These are phyloP conservation scores for Telopea speciosissima DNA, from an alignment of 177 flowering plant species.

Conservation along the genomic window DNA sequence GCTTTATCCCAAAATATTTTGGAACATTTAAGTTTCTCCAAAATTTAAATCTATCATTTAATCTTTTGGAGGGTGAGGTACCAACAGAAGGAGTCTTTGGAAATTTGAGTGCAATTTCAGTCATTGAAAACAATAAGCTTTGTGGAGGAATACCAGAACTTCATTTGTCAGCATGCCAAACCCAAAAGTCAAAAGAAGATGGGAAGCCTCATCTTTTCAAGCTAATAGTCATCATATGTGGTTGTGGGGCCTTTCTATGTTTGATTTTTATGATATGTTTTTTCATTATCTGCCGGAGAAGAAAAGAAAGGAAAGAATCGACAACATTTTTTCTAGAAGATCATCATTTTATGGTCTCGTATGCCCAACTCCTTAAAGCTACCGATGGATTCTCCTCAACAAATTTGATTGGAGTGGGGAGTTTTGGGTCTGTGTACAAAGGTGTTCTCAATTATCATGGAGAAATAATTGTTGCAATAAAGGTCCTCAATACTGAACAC, in stretches of 20 bases:
- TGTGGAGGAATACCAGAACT: neutral
- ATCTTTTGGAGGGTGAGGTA: neutral
- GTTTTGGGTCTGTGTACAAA: neutral
- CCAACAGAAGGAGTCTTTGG: neutral
- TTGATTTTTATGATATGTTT: too few relatives aligned
- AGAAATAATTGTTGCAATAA: neutral
- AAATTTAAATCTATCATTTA: neutral
- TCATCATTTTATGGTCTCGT: neutral
- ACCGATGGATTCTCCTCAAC: neutral
- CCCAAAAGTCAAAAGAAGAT: neutral
- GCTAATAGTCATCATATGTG: neutral
- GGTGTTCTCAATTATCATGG: neutral
- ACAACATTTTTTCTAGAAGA: neutral
- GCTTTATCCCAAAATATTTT: neutral
- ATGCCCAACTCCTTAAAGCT: neutral
- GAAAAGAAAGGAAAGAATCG: neutral
- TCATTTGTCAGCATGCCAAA: neutral
- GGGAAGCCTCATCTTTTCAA: neutral
- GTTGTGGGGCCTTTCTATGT: neutral
- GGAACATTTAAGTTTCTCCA: neutral
- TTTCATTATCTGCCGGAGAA: neutral
- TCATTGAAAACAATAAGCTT: neutral
- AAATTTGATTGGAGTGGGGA: neutral
- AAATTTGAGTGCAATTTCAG: neutral
- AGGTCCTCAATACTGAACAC: neutral